A percentile compares a stretch with the other conserved stretches of the same genome.
phyloP scores from a whole-genome alignment of 108 stramenopile genomes.

The Conticribra weissflogii region DNA sequence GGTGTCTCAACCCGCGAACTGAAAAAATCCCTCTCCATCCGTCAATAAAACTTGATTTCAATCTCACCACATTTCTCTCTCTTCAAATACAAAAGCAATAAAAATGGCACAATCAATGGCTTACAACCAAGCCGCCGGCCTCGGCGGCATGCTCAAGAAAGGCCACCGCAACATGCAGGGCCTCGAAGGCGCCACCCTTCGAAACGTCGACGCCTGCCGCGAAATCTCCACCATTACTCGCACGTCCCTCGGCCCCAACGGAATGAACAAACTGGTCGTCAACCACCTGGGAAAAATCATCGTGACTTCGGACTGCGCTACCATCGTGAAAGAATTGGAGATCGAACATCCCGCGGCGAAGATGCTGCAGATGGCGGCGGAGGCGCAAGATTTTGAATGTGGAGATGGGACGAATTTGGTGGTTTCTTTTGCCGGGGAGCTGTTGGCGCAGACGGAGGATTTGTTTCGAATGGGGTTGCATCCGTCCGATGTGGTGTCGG shows the following conservation, averaged over 20 bases:
- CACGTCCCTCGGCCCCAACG: constrained; percentile 97
- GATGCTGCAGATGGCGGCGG: constrained; percentile 90
- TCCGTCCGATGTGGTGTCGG: constrained; percentile 92
- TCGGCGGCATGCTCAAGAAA: constrained; percentile 88
- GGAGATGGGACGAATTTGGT: constrained; percentile 96
- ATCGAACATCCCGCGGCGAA: constrained; percentile 99
- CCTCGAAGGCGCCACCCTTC: constrained; percentile 63
- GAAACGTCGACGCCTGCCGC: constrained; percentile 96
- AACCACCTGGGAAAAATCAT: constrained; percentile 99
- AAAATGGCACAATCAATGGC: constrained; percentile 88
- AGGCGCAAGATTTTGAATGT: constrained; percentile 95
- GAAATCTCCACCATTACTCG: constrained; percentile 92
- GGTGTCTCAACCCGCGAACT: too few relatives aligned
- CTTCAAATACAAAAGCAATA: too few relatives aligned
- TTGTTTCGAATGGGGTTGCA: constrained; percentile 94
- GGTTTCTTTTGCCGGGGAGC: constrained; percentile 93
- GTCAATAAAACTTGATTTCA: too few relatives aligned
- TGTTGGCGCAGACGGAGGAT: constrained; percentile 86
- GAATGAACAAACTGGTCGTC: constrained; percentile 98
- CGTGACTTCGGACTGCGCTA: constrained; percentile 96
- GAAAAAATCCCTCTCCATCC: too few relatives aligned
- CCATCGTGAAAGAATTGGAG: constrained; percentile 95
- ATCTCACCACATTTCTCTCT: too few relatives aligned
- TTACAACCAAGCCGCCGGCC: constrained; percentile 86
- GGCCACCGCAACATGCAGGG: constrained; percentile 74